Conservation (phyloP, 768 basidiomycete genomes). For the Suillus clintonianus region DNA sequence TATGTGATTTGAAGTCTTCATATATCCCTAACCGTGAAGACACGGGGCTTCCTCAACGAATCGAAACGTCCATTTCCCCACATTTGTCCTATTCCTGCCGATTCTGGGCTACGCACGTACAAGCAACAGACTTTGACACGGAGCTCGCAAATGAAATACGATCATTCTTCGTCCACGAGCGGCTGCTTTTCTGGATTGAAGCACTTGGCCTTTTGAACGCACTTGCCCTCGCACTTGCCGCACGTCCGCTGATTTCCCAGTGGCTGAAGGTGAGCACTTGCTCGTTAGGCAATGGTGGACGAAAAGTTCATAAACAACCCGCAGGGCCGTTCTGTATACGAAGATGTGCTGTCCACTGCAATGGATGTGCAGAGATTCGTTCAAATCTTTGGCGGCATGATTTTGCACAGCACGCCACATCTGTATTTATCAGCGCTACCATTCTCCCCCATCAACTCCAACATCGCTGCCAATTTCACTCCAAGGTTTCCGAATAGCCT, state of each 20-base stretch:
- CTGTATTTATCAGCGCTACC: constrained; percentile 25
- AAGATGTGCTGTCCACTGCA: not conserved
- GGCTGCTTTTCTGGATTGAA: constrained; percentile 11
- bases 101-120: constrained; percentile 12
- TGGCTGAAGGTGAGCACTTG: not conserved
- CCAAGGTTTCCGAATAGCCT: constrained; percentile 1
- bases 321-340: not conserved
- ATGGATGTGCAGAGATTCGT: constrained; percentile 15
- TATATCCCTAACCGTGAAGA: constrained; percentile 29
- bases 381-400: constrained; percentile 7
- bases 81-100: constrained; percentile 12
- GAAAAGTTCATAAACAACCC: not conserved
- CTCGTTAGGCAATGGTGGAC: not conserved
- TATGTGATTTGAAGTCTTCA: constrained; percentile 34
- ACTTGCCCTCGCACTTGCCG: not conserved
- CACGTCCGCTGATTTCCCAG: not conserved
- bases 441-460: constrained; percentile 24
- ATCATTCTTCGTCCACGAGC: constrained; percentile 4
- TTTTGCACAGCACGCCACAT: constrained; percentile 21
- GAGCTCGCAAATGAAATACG: not conserved
- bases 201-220: not conserved
- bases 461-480: not conserved
- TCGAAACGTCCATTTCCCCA: not conserved
- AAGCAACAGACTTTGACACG: not conserved
- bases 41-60: not conserved